These are phyloP conservation scores for Lotmaria passim DNA, from an alignment of 208 protist species.

Conservation along the genomic window DNA sequence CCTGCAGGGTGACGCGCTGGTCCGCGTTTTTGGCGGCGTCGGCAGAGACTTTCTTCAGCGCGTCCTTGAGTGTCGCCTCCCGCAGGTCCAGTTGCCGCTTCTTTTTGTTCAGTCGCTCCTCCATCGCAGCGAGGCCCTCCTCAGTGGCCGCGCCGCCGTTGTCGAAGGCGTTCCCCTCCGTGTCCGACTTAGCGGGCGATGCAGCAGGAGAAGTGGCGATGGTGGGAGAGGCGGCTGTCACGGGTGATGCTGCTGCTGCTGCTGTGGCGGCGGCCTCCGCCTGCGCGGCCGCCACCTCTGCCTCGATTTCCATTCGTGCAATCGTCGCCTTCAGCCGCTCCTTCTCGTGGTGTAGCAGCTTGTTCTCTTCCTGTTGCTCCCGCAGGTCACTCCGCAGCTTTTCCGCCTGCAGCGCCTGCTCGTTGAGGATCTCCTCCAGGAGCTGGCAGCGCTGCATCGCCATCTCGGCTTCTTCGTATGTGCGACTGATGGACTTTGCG, in stretches of 20 bases:
- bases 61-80: constrained; percentile 68
- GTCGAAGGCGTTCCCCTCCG: neutral
- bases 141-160: neutral
- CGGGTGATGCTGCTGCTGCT: neutral
- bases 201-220: neutral
- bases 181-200: constrained; percentile 8
- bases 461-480: constrained; percentile 48
- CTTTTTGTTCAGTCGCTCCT: constrained; percentile 39
- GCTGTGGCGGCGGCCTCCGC: constrained; percentile 12
- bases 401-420: constrained; percentile 48
- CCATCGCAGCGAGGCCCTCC: constrained; percentile 7
- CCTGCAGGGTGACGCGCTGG: constrained; percentile 51
- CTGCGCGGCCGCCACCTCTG: constrained; percentile 39
- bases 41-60: constrained; percentile 60
- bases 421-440: constrained; percentile 57
- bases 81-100: constrained; percentile 55
- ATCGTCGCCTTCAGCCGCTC: constrained; percentile 45
- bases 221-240: neutral
- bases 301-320: constrained; percentile 41
- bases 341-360: constrained; percentile 42
- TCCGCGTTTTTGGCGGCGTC: constrained; percentile 53
- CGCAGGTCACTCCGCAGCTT: constrained; percentile 43
- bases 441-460: constrained; percentile 51
- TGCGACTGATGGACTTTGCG: constrained; percentile 41
- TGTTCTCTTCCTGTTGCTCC: constrained; percentile 59